Percentiles rank a stretch among this genome's conserved stretches.
Evolutionary conservation across 345 rosid genomes (phyloP).

Genomic region (Turritis glabra): DNA sequence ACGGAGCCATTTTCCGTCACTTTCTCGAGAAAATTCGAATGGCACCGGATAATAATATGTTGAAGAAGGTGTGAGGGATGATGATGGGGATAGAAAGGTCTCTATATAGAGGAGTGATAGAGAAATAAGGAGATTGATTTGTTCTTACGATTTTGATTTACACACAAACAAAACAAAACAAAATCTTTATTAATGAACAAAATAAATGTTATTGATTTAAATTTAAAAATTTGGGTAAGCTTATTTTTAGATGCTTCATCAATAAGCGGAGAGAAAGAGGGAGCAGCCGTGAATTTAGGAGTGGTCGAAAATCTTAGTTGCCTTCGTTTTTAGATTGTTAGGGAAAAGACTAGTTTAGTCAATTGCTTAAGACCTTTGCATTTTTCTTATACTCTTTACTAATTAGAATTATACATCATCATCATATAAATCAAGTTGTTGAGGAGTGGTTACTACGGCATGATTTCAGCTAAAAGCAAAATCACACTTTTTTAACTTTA

Average conservation of each 20-base stretch:
- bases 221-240: neutral
- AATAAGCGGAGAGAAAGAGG: conserved; percentile 14
- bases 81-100: too few species aligned
- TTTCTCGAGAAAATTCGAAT: conserved; percentile 43
- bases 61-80: too few species aligned
- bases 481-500: conserved; percentile 13
- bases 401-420: neutral
- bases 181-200: neutral
- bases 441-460: conserved; percentile 24
- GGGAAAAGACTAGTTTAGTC: conserved; percentile 22
- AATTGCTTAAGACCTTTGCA: conserved; percentile 8
- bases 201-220: neutral
- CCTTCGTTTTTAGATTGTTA: conserved; percentile 11
- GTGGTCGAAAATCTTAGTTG: conserved; percentile 19
- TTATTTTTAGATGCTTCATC: conserved; percentile 23
- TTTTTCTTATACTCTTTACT: neutral
- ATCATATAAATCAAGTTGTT: conserved; percentile 22
- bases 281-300: conserved; percentile 34
- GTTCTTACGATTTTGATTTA: conserved; percentile 16
- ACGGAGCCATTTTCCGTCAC: conserved; percentile 35
- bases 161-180: neutral
- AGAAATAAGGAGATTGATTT: neutral
- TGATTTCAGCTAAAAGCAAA: conserved; percentile 23
- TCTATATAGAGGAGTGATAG: neutral
- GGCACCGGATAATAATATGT: neutral